A percentile compares a stretch with the other conserved stretches of the same genome.
These are phyloP conservation scores for Hanseniaspora vineae DNA, from an alignment of 805 yeast genomes.

Conservation along the genomic window DNA sequence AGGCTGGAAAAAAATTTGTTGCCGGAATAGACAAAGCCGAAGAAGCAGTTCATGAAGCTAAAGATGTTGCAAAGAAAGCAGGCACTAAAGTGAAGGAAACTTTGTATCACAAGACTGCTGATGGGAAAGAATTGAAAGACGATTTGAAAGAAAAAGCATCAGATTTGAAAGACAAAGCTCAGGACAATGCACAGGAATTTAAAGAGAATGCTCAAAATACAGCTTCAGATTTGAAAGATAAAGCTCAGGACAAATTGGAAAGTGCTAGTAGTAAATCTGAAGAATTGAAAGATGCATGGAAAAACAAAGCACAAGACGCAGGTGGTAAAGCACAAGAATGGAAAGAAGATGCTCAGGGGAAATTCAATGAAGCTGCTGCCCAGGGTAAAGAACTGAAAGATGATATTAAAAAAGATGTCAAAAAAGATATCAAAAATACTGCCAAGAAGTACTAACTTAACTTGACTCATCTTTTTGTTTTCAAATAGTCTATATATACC, in stretches of 20 bases:
- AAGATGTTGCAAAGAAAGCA: constrained; percentile 5
- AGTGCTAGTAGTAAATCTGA: no score
- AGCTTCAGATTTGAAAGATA: neutral
- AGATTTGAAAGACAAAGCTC: neutral
- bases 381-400: no score
- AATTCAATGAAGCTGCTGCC: no score
- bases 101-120: neutral
- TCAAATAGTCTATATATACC: no score
- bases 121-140: constrained; percentile 1
- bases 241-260: constrained; percentile 1
- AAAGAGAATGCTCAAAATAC: neutral
- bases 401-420: no score
- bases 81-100: neutral
- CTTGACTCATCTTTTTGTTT: no score
- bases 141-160: neutral
- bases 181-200: neutral
- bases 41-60: constrained; percentile 7
- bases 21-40: constrained; percentile 9
- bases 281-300: no score
- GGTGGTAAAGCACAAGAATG: no score
- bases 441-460: neutral
- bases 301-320: no score
- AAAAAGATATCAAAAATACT: neutral
- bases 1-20: constrained; percentile 15
- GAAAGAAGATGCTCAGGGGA: no score